Evolutionary conservation across 805 yeast species (phyloP), one percentile per base, ranked within the genome.

Genomic region (Candida orba): DNA sequence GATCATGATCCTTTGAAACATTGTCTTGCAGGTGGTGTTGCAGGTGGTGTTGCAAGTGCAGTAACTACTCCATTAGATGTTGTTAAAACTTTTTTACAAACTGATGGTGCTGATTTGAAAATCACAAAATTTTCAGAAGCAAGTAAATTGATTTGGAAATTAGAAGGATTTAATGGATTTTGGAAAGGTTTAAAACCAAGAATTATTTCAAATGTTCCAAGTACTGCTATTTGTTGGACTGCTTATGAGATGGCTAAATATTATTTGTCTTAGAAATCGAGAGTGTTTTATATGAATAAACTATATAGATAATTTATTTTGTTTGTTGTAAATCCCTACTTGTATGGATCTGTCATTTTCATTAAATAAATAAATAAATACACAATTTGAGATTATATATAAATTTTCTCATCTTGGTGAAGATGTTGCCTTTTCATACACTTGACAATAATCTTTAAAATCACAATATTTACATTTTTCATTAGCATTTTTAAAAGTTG

Each of bases 171-270:
- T 40, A 49, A 51, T 8, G 93, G 95, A 0, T 93, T 93, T 60
- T 61, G 75, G 57, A 74, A 95, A 52, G 99, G 99, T 22, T 69
- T 85, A 56, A 79, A 81, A 59, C 97, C 99, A 36, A 79, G 99
- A 64, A 80, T 93, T 40, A 80, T 91, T 24, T 82, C 90, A 52
- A 89, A 89, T 63, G 89, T 91, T 60, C 99, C 99, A 18, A 80
- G 93, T 39, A 91, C 98, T 12, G 98, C 98, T 17, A 88, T 91
- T 48, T 82, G 95, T 54, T 91, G 98, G 98, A 91, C 98, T 2
- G 88, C 95, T 22, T 91, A 91, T 64, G 99, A 91, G 63, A 89
- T 89, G 95, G 97, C 96, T 36, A 91, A 91, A 46, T 67, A 64
- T 50, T 63, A 65, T 44, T 49, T 68, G 40, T 49, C 43, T 9